Conservation (phyloP, 164 flowering plant genomes). For the Piper betle region DNA sequence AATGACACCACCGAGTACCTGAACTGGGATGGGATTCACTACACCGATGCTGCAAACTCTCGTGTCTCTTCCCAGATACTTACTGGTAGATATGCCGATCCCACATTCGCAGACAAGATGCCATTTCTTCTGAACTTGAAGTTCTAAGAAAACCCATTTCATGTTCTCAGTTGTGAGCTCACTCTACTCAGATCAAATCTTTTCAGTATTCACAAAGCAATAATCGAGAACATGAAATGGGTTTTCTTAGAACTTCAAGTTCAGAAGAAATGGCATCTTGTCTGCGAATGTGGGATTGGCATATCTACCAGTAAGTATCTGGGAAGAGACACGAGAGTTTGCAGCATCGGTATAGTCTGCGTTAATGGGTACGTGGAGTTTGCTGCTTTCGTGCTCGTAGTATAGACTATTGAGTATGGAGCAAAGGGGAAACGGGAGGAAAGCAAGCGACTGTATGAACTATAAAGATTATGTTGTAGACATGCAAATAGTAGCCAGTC, state of each 20-base stretch:
- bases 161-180: too few species aligned
- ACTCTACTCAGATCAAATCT: too few species aligned
- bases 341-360: slow-evolving; percentile 88
- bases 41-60: slow-evolving; percentile 75
- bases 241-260: slow-evolving; percentile 28
- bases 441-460: too few species aligned
- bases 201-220: too few species aligned
- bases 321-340: slow-evolving; percentile 45
- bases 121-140: slow-evolving; percentile 40
- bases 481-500: too few species aligned
- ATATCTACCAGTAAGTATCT: slow-evolving; percentile 69
- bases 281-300: slow-evolving; percentile 57
- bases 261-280: slow-evolving; percentile 45
- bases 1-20: slow-evolving; percentile 44
- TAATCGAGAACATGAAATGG: too few species aligned
- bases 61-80: slow-evolving; percentile 55
- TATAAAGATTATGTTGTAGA: too few species aligned
- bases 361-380: too few species aligned
- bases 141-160: slow-evolving; percentile 15
- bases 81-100: slow-evolving; percentile 67
- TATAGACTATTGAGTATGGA: too few species aligned
- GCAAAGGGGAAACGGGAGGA: too few species aligned
- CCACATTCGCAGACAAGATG: slow-evolving; percentile 51
- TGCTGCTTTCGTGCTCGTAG: too few species aligned
- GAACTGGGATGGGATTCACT: slow-evolving; percentile 84